These are phyloP conservation scores for Xylaria flabelliformis DNA, from an alignment of 495 filamentous ascomycete genomes.

Conservation along the genomic window DNA sequence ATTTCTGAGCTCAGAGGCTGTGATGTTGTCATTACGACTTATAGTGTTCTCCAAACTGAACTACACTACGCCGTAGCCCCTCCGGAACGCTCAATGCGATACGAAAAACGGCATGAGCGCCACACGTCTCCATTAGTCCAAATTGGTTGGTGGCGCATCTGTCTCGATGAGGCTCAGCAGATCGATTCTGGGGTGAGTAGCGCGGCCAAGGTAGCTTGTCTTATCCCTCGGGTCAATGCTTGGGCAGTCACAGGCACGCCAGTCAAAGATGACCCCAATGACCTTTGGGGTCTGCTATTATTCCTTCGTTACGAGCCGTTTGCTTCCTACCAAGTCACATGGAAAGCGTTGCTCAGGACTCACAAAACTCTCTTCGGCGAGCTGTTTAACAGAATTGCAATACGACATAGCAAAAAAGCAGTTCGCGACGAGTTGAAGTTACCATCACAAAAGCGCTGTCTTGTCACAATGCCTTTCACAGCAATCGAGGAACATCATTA, in stretches of 20 bases:
- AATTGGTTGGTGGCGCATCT: conserved; percentile 90
- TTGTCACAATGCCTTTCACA: conserved; percentile 89
- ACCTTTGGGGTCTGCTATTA: conserved; percentile 73
- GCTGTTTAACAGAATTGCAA: conserved; percentile 71
- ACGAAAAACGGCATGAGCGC: conserved; percentile 68
- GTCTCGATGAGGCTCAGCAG: conserved; percentile 96
- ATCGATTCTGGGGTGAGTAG: conserved; percentile 85
- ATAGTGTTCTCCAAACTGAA: conserved; percentile 76
- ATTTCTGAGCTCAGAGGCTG: conserved; percentile 60
- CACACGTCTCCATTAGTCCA: conserved; percentile 76
- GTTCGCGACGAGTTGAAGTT: conserved; percentile 74
- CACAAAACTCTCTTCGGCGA: conserved; percentile 66
- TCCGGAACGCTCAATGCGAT: conserved; percentile 70
- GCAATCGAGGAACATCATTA: conserved; percentile 91
- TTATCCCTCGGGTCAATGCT: conserved; percentile 82
- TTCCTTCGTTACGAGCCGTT: conserved; percentile 85
- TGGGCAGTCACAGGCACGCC: conserved; percentile 97
- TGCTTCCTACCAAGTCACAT: conserved; percentile 64
- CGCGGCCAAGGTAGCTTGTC: conserved; percentile 77
- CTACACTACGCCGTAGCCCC: conserved; percentile 73
- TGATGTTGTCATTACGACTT: conserved; percentile 89
- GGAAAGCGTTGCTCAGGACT: conserved; percentile 66
- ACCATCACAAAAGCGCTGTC: conserved; percentile 80
- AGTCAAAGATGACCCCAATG: conserved; percentile 75
- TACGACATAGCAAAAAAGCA: conserved; percentile 84